phyloP scores from a whole-genome alignment of 345 rosid species.

The Physaria fendleri region DNA sequence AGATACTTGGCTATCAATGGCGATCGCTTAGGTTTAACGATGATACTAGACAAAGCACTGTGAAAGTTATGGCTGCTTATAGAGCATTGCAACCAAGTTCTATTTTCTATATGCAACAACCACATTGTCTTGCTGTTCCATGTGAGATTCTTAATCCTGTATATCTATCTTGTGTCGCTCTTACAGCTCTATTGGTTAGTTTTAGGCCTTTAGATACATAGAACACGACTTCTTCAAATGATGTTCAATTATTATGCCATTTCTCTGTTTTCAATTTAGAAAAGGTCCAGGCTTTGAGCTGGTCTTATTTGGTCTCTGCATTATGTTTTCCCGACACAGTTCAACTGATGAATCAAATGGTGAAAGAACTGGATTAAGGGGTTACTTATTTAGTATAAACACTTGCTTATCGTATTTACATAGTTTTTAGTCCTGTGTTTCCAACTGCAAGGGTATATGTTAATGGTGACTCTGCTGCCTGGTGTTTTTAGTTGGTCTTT shows the following conservation, averaged over 20 bases:
- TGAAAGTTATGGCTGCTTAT: conserved; percentile 75
- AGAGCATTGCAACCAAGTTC: conserved; percentile 41
- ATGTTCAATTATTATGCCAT: background rate
- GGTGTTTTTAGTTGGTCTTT: background rate
- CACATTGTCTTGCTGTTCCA: conserved; percentile 84
- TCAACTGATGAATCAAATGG: background rate
- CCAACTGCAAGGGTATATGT: background rate
- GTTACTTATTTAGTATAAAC: background rate
- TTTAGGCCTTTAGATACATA: background rate
- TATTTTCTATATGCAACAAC: conserved; percentile 64
- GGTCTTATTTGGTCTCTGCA: background rate
- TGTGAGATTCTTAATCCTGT: conserved; percentile 36
- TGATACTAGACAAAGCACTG: conserved; percentile 78
- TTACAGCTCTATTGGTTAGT: background rate
- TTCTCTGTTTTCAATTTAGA: background rate
- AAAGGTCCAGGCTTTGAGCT: background rate
- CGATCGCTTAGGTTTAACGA: conserved; percentile 77
- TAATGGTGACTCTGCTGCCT: background rate
- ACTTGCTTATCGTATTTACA: background rate
- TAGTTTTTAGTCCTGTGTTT: background rate
- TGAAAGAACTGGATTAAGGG: background rate
- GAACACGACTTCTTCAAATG: background rate
- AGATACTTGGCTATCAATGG: conserved; percentile 83
- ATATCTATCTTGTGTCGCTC: background rate
- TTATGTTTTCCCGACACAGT: background rate